Base-by-base conservation (phyloP, 129 eudicot species). In the Helianthus annuus region DNA sequence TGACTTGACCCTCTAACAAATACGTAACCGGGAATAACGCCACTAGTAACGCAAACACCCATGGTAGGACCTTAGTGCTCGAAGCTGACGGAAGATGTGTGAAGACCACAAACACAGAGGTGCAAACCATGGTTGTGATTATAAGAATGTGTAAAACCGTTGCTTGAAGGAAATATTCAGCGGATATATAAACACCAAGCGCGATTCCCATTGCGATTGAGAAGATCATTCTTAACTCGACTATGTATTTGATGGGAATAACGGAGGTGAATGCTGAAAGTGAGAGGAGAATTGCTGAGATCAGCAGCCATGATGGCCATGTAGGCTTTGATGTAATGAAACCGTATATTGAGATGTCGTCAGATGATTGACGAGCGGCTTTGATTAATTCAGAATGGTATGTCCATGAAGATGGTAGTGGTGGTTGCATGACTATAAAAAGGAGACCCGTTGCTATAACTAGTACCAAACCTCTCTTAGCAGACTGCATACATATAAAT, bases 231-330 rank as follows among this genome's bases (percentile, higher is more conserved):
- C 99, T 86, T 61, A 90, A 67, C 59, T 95, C 99, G 61, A 90
- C 99, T 69, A 90, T 76, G 85, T 90, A 95, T 70, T 81, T 86
- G 24, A 95, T 88, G 15, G 99, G 99, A 75, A 95, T 88, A 34
- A 91, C 64, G 72, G 99, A 90, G 51, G 99, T 90, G 67, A 88
- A 78, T 48, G 96, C 93, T 2, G 99, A 91, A 19, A 95, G 93
- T 38, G 99, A 83, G 70, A 95, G 96, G 32, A 95, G 87, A 57
- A 85, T 82, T 19, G 97, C 81, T 65, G 82, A 76, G 70, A 95
- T 86, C 54, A 95, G 97, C 64, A 95, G 79, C 99, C 99, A 95
- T 60, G 99, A 88, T 39, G 99, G 99, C 99, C 99, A 95, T 45
- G 97, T 86, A 15, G 97, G 96, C 75, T 88, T 95, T 16, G 91